A percentile compares a stretch with the other conserved stretches of the same genome.
Conservation (phyloP, 768 basidiomycete species). For the Mycena rosella region DNA sequence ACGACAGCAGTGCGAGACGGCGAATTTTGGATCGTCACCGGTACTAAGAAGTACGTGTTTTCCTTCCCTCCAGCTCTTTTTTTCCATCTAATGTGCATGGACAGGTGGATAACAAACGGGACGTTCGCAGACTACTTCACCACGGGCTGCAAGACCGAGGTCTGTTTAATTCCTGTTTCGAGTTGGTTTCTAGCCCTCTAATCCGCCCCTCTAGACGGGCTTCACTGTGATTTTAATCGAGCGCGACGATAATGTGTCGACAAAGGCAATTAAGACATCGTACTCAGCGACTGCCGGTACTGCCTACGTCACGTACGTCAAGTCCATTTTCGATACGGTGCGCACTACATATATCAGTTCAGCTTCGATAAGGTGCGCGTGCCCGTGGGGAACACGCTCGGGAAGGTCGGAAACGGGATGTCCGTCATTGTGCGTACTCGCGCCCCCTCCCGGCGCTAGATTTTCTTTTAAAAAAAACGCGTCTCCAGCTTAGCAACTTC, state of each 20-base stretch:
- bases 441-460: background rate
- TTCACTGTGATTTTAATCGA: conserved; percentile 84
- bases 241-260: conserved; percentile 79
- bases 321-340: too few relatives aligned
- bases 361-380: conserved; percentile 87
- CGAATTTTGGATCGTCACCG: conserved; percentile 88
- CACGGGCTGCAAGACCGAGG: conserved; percentile 80
- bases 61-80: background rate
- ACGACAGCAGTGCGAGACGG: conserved; percentile 90
- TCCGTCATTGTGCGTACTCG: conserved; percentile 62
- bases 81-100: background rate
- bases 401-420: conserved; percentile 87
- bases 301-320: conserved; percentile 84
- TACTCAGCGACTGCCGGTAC: conserved; percentile 96
- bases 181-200: too few relatives aligned
- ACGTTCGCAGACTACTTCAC: conserved; percentile 89
- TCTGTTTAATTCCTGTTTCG: conserved; percentile 40
- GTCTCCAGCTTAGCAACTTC: conserved; percentile 72
- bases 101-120: conserved; percentile 92
- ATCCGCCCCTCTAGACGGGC: conserved; percentile 62
- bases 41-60: conserved; percentile 85
- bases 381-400: conserved; percentile 89
- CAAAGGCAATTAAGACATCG: conserved; percentile 91
- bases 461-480: too few relatives aligned
- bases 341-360: too few relatives aligned